Evolutionary conservation across 768 basidiomycete species (phyloP), one percentile per base, ranked within the genome.

Genomic region (Leucosporidium yakuticum): DNA sequence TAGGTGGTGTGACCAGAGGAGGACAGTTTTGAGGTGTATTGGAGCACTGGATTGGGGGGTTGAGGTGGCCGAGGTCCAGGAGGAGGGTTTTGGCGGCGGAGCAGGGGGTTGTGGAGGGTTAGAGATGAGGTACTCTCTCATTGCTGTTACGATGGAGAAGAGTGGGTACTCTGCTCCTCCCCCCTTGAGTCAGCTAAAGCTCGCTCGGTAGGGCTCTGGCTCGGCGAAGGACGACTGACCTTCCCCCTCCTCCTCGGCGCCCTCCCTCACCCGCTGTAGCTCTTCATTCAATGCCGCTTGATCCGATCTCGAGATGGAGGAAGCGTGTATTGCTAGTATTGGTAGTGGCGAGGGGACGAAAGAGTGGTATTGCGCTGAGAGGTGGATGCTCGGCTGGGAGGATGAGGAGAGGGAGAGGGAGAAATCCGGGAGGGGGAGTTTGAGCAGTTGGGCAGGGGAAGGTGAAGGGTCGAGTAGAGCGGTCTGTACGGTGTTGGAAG

Each of bases 1-100:
- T 0, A 74, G 66, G 34, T 74, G 74, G 48, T 74, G 74, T 0
- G 59, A 60, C 74, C 74, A 74, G 9, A 74, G 50, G 0, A 74
- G 39, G 0, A 48, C 51, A 2, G 21, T 39, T n/a, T 73, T 74
- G 44, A 71, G 64, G 20, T 58, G 51, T 0, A 68, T 27, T 1
- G 47, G 14, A 15, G 12, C 59, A 63, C 49, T 32, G 48, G 47
- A 27, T 5, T 8, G 53, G 19, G 9, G 19, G 25, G 53, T n/a
- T 15, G 53, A 8, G 11, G 19, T 20, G 19, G 17, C 7, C 3
- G 55, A 29, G 31, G 17, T n/a, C n/a, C n/a, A 17, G 32, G 12
- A 9, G 21, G 6, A 6, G 11, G 31, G 29, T 20, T 63, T 36
- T 5, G 50, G 31, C 3, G 62, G 25, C 23, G 14, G 27, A 7